Percentiles rank a stretch among this genome's conserved stretches.
These are phyloP conservation scores for Sporobolomyces roseus DNA, from an alignment of 768 basidiomycete species.

Conservation along the genomic window DNA sequence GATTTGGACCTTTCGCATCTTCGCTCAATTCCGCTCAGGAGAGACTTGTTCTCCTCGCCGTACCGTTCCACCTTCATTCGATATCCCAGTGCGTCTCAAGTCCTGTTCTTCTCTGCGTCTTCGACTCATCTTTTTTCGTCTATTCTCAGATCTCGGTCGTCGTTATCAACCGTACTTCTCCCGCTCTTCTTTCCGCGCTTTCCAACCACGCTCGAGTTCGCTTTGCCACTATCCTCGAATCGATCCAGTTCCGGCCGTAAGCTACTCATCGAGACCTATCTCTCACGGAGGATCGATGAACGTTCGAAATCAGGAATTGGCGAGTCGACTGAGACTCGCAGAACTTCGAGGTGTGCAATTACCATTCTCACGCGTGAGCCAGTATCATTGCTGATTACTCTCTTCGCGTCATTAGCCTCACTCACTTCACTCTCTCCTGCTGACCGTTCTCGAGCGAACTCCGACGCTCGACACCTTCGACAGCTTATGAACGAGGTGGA, in stretches of 20 bases:
- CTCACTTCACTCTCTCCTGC: constrained; percentile 12
- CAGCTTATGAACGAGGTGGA: constrained; percentile 3
- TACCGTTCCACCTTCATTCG: constrained; percentile 17
- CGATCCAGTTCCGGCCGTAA: neutral
- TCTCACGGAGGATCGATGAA: neutral
- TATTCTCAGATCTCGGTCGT: constrained; percentile 14
- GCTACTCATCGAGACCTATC: too few relatives aligned
- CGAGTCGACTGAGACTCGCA: constrained; percentile 19
- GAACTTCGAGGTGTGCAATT: constrained; percentile 24
- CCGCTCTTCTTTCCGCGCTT: neutral
- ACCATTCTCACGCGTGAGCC: neutral
- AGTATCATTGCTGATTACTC: too few relatives aligned
- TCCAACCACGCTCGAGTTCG: too few relatives aligned
- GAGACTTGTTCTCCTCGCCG: constrained; percentile 24
- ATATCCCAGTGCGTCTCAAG: neutral
- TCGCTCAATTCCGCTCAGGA: constrained; percentile 12
- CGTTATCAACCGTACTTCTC: constrained; percentile 32
- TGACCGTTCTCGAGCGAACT: constrained; percentile 11
- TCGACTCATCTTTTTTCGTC: neutral
- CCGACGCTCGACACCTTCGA: constrained; percentile 24
- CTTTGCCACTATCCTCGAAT: neutral
- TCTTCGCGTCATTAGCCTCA: constrained; percentile 6
- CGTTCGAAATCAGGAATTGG: constrained; percentile 17
- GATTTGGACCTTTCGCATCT: constrained; percentile 28
- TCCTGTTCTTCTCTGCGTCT: neutral